phyloP scores from a whole-genome alignment of 305 asterid species.

The Solanum chacoense region DNA sequence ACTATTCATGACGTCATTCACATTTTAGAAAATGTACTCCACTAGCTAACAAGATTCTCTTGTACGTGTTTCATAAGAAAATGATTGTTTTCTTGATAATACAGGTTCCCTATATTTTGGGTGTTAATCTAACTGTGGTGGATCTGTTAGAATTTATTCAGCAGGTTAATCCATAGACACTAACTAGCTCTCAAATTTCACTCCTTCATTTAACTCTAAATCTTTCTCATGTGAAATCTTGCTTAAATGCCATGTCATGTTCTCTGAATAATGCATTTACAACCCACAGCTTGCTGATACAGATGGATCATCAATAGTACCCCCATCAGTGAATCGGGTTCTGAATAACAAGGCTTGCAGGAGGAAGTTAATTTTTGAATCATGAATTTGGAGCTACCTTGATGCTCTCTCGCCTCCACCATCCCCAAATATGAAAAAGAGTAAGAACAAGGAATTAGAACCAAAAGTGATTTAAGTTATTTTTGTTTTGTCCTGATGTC shows the following conservation, averaged over 20 bases:
- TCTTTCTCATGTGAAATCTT: neutral
- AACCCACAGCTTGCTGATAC: constrained; percentile 67
- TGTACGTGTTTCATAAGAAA: neutral
- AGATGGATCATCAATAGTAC: constrained; percentile 82
- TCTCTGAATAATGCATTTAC: neutral
- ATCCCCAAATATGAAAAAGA: neutral
- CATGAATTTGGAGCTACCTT: neutral
- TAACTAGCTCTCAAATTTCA: neutral
- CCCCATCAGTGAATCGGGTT: constrained; percentile 70
- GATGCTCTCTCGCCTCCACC: neutral
- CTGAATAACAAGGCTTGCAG: constrained; percentile 92
- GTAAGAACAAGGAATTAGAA: neutral
- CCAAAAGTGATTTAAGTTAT: neutral
- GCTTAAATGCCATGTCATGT: neutral
- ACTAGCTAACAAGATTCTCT: neutral
- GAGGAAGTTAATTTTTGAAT: constrained; percentile 29
- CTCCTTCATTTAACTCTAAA: neutral
- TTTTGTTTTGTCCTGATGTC: neutral
- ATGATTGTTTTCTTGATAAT: constrained; percentile 1
- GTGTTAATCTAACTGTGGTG: constrained; percentile 51
- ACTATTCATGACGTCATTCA: neutral
- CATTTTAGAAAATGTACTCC: neutral
- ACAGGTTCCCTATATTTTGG: constrained; percentile 86
- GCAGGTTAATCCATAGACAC: constrained; percentile 40
- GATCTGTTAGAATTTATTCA: constrained; percentile 83